These are phyloP conservation scores for Mycothermus thermophilus DNA, from an alignment of 495 filamentous ascomycete species.

Conservation along the genomic window DNA sequence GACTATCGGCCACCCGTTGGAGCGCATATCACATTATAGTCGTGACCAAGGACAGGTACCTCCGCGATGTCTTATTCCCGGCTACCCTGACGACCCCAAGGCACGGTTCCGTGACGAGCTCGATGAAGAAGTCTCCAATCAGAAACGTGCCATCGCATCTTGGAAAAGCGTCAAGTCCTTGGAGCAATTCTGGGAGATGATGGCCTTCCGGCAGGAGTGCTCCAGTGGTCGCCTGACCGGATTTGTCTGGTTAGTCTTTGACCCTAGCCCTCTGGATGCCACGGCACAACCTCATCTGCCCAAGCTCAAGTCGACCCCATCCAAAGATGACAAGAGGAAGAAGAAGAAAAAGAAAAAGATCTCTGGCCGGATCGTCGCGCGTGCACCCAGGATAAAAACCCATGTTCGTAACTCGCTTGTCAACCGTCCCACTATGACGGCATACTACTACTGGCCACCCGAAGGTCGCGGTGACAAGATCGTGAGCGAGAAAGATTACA, in stretches of 20 bases:
- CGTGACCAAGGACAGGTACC: conserved; percentile 48
- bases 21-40: conserved; percentile 47
- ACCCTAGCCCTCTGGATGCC: conserved; percentile 15
- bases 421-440: conserved; percentile 32
- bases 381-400: conserved; percentile 44
- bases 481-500: conserved; percentile 59
- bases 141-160: conserved; percentile 37
- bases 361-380: conserved; percentile 37
- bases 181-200: conserved; percentile 96
- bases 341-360: conserved; percentile 32
- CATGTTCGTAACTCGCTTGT: conserved; percentile 25
- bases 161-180: conserved; percentile 76
- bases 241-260: conserved; percentile 86
- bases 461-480: conserved; percentile 55
- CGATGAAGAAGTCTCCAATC: conserved; percentile 47
- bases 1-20: conserved; percentile 41
- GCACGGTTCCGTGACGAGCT: conserved; percentile 79
- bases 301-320: conserved; percentile 2
- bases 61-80: conserved; percentile 75
- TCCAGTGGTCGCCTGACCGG: conserved; percentile 81
- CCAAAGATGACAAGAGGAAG: conserved; percentile 9
- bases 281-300: not conserved
- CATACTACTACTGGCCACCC: conserved; percentile 55
- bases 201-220: conserved; percentile 94
- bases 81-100: conserved; percentile 94